Percentiles rank a stretch among this genome's conserved stretches.
Conservation (phyloP, 768 basidiomycete genomes). For the Leccinum truebloodii region DNA sequence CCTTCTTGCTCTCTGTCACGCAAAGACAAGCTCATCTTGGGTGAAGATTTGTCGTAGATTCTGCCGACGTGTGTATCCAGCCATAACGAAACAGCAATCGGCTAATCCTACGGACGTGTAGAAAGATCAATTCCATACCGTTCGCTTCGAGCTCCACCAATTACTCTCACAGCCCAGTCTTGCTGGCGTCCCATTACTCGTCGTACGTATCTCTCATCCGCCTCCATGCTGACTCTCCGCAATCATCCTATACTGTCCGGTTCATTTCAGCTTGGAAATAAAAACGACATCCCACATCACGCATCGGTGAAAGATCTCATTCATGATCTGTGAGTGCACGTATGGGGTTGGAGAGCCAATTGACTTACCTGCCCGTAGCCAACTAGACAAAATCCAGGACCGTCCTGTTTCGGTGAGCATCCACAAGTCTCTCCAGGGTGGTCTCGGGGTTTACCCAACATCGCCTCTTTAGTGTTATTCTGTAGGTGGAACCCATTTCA, state of each 20-base stretch:
- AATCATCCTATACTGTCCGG: background rate
- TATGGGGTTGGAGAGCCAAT: too few relatives aligned
- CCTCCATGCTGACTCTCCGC: background rate
- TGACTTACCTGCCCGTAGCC: constrained; percentile 32
- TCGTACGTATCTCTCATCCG: constrained; percentile 50
- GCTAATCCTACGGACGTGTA: constrained; percentile 31
- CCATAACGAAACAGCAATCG: background rate
- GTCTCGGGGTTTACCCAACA: background rate
- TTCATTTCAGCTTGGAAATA: constrained; percentile 77
- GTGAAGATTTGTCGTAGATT: constrained; percentile 88
- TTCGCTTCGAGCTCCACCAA: constrained; percentile 82
- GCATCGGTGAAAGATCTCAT: constrained; percentile 84
- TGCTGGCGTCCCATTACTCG: constrained; percentile 74
- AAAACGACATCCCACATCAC: constrained; percentile 83
- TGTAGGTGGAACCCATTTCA: constrained; percentile 40
- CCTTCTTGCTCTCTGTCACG: background rate
- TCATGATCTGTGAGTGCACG: constrained; percentile 56
- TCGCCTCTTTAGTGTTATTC: constrained; percentile 66
- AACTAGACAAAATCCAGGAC: constrained; percentile 78
- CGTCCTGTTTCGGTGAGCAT: constrained; percentile 81
- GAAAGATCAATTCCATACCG: constrained; percentile 82
- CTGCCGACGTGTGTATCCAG: constrained; percentile 68
- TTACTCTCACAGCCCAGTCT: constrained; percentile 67
- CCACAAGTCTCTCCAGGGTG: background rate
- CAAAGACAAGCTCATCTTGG: constrained; percentile 18